Evolutionary conservation across 306 rosid genomes (phyloP).

Genomic region (Heteromeles arbutifolia): DNA sequence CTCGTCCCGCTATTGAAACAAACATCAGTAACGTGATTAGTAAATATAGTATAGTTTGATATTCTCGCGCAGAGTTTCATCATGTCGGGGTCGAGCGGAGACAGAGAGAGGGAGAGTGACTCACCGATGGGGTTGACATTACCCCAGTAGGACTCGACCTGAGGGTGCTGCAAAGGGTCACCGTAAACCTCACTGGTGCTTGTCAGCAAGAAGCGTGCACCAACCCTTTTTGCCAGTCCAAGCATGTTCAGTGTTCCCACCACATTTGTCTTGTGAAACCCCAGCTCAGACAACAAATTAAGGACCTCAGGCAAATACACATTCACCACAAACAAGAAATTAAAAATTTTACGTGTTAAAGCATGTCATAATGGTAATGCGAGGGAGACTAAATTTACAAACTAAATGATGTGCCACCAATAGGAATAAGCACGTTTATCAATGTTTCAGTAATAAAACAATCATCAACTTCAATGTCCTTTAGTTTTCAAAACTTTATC

Average conservation of each 20-base stretch:
- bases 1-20: too few species aligned
- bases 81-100: not conserved
- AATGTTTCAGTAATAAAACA: too few species aligned
- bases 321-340: too few species aligned
- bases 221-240: constrained; percentile 82
- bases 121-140: constrained; percentile 92
- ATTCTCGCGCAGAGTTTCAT: not conserved
- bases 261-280: constrained; percentile 84
- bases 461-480: too few species aligned
- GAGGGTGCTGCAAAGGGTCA: constrained; percentile 93
- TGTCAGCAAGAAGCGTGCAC: constrained; percentile 76
- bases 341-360: too few species aligned
- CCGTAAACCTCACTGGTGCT: constrained; percentile 97
- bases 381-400: too few species aligned
- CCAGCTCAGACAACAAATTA: constrained; percentile 22
- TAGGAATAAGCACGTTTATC: too few species aligned
- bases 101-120: not conserved
- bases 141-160: constrained; percentile 89
- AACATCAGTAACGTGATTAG: not conserved
- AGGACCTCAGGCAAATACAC: constrained; percentile 24
- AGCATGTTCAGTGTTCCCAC: constrained; percentile 89
- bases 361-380: too few species aligned
- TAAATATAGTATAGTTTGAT: not conserved
- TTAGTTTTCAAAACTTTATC: too few species aligned
- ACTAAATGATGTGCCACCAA: too few species aligned